Evolutionary conservation across 192 early-diverging fungal species (phyloP).

Genomic region (Rhizoclosmatium sp.): DNA sequence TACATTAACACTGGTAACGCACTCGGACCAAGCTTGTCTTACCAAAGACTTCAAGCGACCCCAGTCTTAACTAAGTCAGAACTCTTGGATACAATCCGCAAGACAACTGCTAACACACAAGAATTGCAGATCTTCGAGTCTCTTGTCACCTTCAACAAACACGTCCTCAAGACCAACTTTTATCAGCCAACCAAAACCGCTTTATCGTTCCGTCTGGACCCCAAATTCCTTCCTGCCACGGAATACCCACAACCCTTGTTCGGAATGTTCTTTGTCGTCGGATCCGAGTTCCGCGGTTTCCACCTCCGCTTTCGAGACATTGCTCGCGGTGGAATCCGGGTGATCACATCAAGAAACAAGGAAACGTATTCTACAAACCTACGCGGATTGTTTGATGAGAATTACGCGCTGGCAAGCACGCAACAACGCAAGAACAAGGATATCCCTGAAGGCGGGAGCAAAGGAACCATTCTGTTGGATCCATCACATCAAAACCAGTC

Average conservation of each 20-base stretch:
- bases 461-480: slow-evolving; percentile 97
- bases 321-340: slow-evolving; percentile 97
- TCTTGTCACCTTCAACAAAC: slow-evolving; percentile 94
- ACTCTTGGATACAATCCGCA: slow-evolving; percentile 85
- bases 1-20: slow-evolving; percentile 74
- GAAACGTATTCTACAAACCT: slow-evolving; percentile 98
- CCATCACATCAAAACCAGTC: slow-evolving; percentile 91
- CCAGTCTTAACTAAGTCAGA: slow-evolving; percentile 81
- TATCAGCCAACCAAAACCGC: slow-evolving; percentile 99
- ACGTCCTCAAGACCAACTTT: slow-evolving; percentile 99
- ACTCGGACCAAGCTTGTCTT: slow-evolving; percentile 78
- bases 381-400: slow-evolving; percentile 96
- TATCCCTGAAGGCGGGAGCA: slow-evolving; percentile 98
- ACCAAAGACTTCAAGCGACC: slow-evolving; percentile 82
- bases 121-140: slow-evolving; percentile 93
- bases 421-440: slow-evolving; percentile 99
- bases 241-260: slow-evolving; percentile 92
- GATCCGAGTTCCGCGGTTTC: slow-evolving; percentile 99
- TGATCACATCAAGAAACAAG: slow-evolving; percentile 93
- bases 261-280: slow-evolving; percentile 96
- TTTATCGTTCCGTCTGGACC: slow-evolving; percentile 95
- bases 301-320: slow-evolving; percentile 98
- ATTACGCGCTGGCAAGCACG: slow-evolving; percentile 93
- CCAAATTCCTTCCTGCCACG: slow-evolving; percentile 91
- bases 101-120: slow-evolving; percentile 88